These are phyloP conservation scores for Mycocentrospora acerina DNA, from an alignment of 2,329 filamentous ascomycete genomes.

Conservation along the genomic window DNA sequence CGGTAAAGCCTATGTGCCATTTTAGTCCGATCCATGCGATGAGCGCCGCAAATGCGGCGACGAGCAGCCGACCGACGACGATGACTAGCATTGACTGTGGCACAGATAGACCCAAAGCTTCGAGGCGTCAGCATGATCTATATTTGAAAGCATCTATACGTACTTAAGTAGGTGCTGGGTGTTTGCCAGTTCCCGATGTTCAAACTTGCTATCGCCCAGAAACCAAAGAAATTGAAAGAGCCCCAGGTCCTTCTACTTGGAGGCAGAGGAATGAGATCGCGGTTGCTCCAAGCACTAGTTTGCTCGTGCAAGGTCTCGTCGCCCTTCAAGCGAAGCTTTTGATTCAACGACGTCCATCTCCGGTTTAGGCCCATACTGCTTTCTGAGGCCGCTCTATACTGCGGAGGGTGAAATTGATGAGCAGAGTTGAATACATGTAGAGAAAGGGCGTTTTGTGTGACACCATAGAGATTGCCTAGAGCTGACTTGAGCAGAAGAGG, in stretches of 20 bases:
- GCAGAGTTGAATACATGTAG: too few relatives aligned
- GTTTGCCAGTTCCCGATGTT: conserved; percentile 53
- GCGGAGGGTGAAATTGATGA: too few relatives aligned
- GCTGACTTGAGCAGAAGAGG: too few relatives aligned
- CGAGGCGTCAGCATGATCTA: conserved; percentile 1
- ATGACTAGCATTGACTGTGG: conserved; percentile 53
- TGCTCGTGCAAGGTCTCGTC: conserved; percentile 48
- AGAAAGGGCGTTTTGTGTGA: too few relatives aligned
- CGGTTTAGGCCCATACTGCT: conserved; percentile 1
- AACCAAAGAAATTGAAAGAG: conserved; percentile 48
- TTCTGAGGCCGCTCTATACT: too few relatives aligned
- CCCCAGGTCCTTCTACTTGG: conserved; percentile 44
- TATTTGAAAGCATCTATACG: not conserved
- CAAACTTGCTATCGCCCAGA: conserved; percentile 43
- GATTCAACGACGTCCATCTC: conserved; percentile 26
- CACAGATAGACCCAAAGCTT: conserved; percentile 51
- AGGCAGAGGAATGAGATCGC: conserved; percentile 43
- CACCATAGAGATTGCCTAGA: too few relatives aligned
- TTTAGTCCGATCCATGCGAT: conserved; percentile 52
- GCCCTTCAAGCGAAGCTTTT: conserved; percentile 42
- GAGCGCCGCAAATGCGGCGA: conserved; percentile 47
- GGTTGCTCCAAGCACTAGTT: conserved; percentile 47
- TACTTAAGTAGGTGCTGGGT: conserved; percentile 50
- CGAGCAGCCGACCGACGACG: conserved; percentile 46
- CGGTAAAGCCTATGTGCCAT: conserved; percentile 55